Evolutionary conservation across 441 rosid species (phyloP), one percentile per base, ranked within the genome.

Genomic region (Pelargonium myrrhifolium): DNA sequence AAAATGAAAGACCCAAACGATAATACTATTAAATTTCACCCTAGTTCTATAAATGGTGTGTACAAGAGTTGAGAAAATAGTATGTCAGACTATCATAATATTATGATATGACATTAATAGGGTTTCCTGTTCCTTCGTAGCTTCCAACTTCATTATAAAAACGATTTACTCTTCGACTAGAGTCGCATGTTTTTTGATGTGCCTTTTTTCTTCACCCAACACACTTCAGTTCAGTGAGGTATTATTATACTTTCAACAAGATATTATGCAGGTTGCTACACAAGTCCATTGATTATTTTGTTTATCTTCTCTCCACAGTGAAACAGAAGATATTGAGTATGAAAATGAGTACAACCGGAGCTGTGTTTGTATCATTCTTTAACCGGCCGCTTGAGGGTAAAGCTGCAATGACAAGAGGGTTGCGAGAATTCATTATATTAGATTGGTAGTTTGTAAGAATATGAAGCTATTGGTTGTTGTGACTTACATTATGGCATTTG

Each of bases 291-390:
- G 17, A 67, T 67, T 12, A 26, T 67, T 9, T 20, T 51, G 18
- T 2, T 51, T 9, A 51, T 68, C 39, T 60, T 21, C 58, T 47
- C 12, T 40, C 2, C 35, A 22, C 73, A 82, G 83, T 45, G 82
- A 82, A 65, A 28, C 60, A 5, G 80, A 66, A n/a, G 74, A 71
- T n/a, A 18, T 35, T 2, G 81, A 63, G 64, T 10, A 18, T 39
- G 80, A 79, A 6, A 69, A 59, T 40, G 65, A 72, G 42, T 58
- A 24, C 28, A 35, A 42, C 35, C 76, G 74, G 37, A 70, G 79
- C 55, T 79, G 83, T 68, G 58, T 67, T 31, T 82, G 83, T 56
- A 58, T 65, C 35, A 79, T 77, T 76, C 80, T 75, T 70, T 77
- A n/a, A 35, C 61, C 17, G 39, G 53, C 70, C 14, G 53, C 15